phyloP scores from a whole-genome alignment of 768 basidiomycete genomes.

The Krasilnikovozyma curviuscula region DNA sequence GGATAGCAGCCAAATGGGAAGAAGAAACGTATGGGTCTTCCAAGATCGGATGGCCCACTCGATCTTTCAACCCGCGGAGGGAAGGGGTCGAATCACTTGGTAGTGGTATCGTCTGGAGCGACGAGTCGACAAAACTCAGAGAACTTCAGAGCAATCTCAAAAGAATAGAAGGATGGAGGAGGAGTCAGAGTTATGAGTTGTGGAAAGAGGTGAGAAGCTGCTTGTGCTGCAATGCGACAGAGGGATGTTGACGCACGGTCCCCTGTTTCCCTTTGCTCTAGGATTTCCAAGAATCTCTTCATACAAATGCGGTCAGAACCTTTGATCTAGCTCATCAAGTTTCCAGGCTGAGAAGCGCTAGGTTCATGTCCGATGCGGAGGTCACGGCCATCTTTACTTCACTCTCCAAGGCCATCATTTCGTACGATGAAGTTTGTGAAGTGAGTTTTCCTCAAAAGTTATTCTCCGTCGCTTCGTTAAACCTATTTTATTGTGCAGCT shows the following conservation, averaged over 20 bases:
- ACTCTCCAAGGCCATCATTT: constrained; percentile 48
- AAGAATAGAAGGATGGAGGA: constrained; percentile 84
- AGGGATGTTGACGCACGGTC: no score
- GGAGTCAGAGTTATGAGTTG: constrained; percentile 59
- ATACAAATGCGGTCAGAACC: constrained; percentile 44
- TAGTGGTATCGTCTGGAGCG: constrained; percentile 57
- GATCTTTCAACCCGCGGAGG: constrained; percentile 29
- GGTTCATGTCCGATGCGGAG: constrained; percentile 52
- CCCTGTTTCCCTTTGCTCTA: no score
- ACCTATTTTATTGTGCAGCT: no score
- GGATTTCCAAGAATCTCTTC: constrained; percentile 46
- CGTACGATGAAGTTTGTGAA: constrained; percentile 79
- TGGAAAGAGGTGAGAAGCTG: constrained; percentile 48
- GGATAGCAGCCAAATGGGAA: constrained; percentile 77
- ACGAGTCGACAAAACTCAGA: constrained; percentile 43
- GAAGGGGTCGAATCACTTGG: constrained; percentile 42
- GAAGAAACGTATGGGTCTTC: constrained; percentile 57
- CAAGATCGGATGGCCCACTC: constrained; percentile 49
- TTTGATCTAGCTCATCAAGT: constrained; percentile 79
- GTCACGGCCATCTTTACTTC: constrained; percentile 52
- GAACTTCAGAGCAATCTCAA: constrained; percentile 39
- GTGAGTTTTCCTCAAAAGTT: no score
- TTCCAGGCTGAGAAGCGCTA: constrained; percentile 53
- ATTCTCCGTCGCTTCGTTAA: no score
- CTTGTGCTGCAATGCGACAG: no score